Percentiles rank a stretch among this genome's conserved stretches.
Conservation (phyloP, 2,329 filamentous ascomycete genomes). For the Neofusicoccum ribis region DNA sequence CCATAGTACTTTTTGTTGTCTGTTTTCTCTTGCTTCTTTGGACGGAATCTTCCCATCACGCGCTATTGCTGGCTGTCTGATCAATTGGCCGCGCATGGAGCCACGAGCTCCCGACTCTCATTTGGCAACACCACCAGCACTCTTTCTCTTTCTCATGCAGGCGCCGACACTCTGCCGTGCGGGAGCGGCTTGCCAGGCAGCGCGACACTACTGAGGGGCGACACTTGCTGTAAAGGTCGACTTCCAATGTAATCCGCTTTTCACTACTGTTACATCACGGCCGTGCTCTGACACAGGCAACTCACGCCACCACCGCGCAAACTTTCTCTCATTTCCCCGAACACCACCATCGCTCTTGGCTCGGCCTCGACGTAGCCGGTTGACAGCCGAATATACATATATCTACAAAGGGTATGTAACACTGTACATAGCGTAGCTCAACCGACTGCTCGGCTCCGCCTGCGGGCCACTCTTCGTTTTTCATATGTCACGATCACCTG, state of each 20-base stretch:
- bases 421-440: slow-evolving; percentile 9
- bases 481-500: slow-evolving; percentile 7
- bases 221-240: slow-evolving; percentile 12
- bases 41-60: slow-evolving; percentile 11
- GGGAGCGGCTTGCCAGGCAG: slow-evolving; percentile 9
- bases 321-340: not conserved
- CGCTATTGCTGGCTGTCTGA: slow-evolving; percentile 3
- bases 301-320: slow-evolving; percentile 3
- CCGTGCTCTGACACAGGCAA: slow-evolving; percentile 9
- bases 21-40: not conserved
- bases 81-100: slow-evolving; percentile 7
- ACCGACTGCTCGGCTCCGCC: slow-evolving; percentile 1
- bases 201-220: slow-evolving; percentile 2
- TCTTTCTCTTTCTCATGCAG: slow-evolving; percentile 5
- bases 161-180: slow-evolving; percentile 5
- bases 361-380: not conserved
- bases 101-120: slow-evolving; percentile 7
- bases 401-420: not conserved
- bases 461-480: not conserved
- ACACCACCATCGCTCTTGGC: not conserved
- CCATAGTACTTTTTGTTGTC: slow-evolving; percentile 13
- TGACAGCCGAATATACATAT: not conserved
- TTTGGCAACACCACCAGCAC: slow-evolving; percentile 6
- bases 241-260: slow-evolving; percentile 12
- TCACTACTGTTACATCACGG: slow-evolving; percentile 2